A percentile compares a stretch with the other conserved stretches of the same genome.
These are phyloP conservation scores for Elsinoe fawcettii DNA, from an alignment of 2,329 filamentous ascomycete species.

Conservation along the genomic window DNA sequence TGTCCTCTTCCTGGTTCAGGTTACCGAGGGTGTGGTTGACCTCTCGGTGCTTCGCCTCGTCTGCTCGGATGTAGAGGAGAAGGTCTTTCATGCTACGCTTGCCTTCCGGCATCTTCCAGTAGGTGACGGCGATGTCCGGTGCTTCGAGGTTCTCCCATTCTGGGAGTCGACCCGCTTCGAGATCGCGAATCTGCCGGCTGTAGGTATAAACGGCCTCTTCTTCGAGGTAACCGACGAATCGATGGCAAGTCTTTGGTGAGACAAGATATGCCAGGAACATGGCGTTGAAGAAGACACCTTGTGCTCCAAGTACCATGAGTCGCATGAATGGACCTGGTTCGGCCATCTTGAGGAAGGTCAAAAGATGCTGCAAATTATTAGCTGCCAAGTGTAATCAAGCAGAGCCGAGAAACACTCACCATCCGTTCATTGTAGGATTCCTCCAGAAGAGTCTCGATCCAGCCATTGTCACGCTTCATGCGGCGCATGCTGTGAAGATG, in stretches of 20 bases:
- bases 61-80: conserved; percentile 80
- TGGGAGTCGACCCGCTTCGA: conserved; percentile 76
- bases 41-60: conserved; percentile 72
- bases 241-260: conserved; percentile 79
- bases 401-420: not conserved
- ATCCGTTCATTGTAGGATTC: conserved; percentile 31
- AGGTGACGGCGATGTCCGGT: conserved; percentile 81
- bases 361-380: conserved; percentile 66
- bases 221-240: conserved; percentile 94
- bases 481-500: conserved; percentile 77
- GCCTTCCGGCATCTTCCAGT: conserved; percentile 90
- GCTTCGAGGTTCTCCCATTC: conserved; percentile 72
- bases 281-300: conserved; percentile 94
- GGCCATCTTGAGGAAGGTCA: conserved; percentile 88
- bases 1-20: conserved; percentile 73
- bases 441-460: conserved; percentile 53
- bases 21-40: conserved; percentile 95
- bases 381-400: not conserved
- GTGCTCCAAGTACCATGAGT: conserved; percentile 80
- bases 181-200: conserved; percentile 76
- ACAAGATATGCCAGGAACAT: conserved; percentile 85
- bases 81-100: conserved; percentile 76
- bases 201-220: conserved; percentile 97
- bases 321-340: conserved; percentile 86
- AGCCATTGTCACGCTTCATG: conserved; percentile 90